phyloP scores from a whole-genome alignment of 1,284 basidiomycete species.

The Entoloma clypeatum region DNA sequence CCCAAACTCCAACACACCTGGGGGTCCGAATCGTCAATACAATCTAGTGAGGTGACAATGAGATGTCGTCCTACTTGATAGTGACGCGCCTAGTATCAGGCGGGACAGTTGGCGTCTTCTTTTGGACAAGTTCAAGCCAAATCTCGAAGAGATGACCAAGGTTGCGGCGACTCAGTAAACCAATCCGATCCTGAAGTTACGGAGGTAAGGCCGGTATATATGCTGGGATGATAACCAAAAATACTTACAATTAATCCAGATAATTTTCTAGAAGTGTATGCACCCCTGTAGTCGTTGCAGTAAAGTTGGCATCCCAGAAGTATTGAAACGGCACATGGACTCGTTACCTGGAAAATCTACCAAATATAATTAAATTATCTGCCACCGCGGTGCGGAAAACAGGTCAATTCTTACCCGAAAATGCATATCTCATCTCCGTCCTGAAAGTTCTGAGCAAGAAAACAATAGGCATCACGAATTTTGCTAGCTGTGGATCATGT shows the following conservation, averaged over 20 bases:
- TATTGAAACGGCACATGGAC: too few species aligned
- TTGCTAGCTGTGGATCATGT: neutral
- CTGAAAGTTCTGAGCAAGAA: neutral
- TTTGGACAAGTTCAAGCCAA: neutral
- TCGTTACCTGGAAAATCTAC: constrained; percentile 1
- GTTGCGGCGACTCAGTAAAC: neutral
- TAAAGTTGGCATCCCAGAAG: too few species aligned
- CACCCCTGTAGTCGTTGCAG: too few species aligned
- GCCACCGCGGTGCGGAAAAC: too few species aligned
- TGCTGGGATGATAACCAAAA: neutral
- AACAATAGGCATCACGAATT: neutral
- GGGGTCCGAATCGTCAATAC: neutral
- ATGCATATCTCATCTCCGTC: constrained; percentile 1
- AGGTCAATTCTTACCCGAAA: neutral
- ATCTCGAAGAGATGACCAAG: neutral
- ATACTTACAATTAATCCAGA: neutral
- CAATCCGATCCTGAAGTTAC: neutral
- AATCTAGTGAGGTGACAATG: neutral
- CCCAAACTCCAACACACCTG: constrained; percentile 28
- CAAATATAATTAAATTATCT: too few species aligned
- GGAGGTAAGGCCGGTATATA: neutral
- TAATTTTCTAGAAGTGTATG: constrained; percentile 1
- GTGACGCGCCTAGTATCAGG: neutral
- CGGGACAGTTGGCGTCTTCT: neutral
- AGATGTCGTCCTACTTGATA: neutral